A percentile compares a stretch with the other conserved stretches of the same genome.
phyloP scores from a whole-genome alignment of 1,139 yeast species.

The Hanseniaspora sp. region DNA sequence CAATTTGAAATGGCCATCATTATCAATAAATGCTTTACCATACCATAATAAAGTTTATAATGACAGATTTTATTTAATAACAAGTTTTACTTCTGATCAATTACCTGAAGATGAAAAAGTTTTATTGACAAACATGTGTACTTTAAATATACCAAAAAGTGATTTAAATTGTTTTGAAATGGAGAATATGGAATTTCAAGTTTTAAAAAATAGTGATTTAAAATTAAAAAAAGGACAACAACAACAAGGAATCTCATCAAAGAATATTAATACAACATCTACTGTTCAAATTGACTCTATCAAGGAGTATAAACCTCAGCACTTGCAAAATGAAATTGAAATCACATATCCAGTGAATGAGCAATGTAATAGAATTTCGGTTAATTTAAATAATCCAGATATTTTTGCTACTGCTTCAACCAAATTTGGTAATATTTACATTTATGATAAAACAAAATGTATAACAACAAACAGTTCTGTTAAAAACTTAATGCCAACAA shows the following conservation, averaged over 20 bases:
- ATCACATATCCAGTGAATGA: constrained; percentile 33
- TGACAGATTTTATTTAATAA: constrained; percentile 26
- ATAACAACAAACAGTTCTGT: constrained; percentile 21
- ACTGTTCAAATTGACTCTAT: constrained; percentile 33
- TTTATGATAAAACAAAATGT: constrained; percentile 49
- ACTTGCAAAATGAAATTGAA: constrained; percentile 23
- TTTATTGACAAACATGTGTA: constrained; percentile 25
- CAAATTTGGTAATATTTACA: constrained; percentile 49
- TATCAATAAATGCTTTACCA: constrained; percentile 67
- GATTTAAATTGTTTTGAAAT: constrained; percentile 30
- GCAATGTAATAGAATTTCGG: constrained; percentile 70
- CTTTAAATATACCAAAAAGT: constrained; percentile 28
- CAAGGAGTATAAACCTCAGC: constrained; percentile 22
- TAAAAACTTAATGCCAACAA: constrained; percentile 16
- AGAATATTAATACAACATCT: constrained; percentile 23
- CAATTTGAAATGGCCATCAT: constrained; percentile 69
- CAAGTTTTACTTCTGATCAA: constrained; percentile 30
- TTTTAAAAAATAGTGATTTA: constrained; percentile 22
- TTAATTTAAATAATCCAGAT: constrained; percentile 63
- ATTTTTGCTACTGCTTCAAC: constrained; percentile 69
- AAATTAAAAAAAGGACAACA: constrained; percentile 24
- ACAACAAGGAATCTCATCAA: constrained; percentile 21
- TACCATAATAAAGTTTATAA: constrained; percentile 30
- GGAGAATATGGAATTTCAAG: constrained; percentile 30
- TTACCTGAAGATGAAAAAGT: constrained; percentile 29